Percentiles rank a stretch among this genome's conserved stretches.
Evolutionary conservation across 768 basidiomycete genomes (phyloP).

Genomic region (Hebeloma cylindrosporum): DNA sequence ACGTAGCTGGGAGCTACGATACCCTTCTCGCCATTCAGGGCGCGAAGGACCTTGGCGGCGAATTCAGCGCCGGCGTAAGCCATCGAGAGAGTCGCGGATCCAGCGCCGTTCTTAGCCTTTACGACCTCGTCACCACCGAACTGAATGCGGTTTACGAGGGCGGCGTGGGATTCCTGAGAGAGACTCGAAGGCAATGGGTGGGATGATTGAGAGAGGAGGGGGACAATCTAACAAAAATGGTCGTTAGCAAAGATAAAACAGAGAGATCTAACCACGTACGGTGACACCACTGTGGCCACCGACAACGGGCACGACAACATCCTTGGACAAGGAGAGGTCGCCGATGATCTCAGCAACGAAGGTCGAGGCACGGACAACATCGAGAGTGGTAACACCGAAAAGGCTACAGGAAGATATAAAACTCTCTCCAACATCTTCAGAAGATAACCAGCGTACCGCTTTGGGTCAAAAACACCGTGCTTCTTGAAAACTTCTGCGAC

Average conservation of each 20-base stretch:
- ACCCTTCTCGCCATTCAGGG: slow-evolving; percentile 85
- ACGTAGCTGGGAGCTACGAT: slow-evolving; percentile 86
- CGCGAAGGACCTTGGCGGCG: slow-evolving; percentile 76
- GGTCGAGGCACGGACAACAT: slow-evolving; percentile 96
- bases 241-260: not conserved
- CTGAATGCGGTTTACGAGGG: slow-evolving; percentile 83
- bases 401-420: slow-evolving; percentile 47
- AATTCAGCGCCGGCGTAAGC: slow-evolving; percentile 94
- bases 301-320: slow-evolving; percentile 82
- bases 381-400: slow-evolving; percentile 97
- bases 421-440: not conserved
- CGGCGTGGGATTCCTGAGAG: slow-evolving; percentile 47
- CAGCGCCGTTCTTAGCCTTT: slow-evolving; percentile 93
- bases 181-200: slow-evolving; percentile 68
- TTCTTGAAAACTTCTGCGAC: slow-evolving; percentile 95
- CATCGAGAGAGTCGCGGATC: slow-evolving; percentile 97
- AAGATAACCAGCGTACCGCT: slow-evolving; percentile 53
- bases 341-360: slow-evolving; percentile 83
- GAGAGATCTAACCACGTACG: slow-evolving; percentile 39
- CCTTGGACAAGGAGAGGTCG: slow-evolving; percentile 57
- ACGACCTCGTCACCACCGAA: slow-evolving; percentile 98
- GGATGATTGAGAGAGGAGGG: slow-evolving; percentile 88
- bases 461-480: slow-evolving; percentile 87
- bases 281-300: slow-evolving; percentile 95
- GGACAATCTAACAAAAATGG: slow-evolving; percentile 67